These are phyloP conservation scores for Phaffomyces opuntiae DNA, from an alignment of 805 yeast genomes.

Conservation along the genomic window DNA sequence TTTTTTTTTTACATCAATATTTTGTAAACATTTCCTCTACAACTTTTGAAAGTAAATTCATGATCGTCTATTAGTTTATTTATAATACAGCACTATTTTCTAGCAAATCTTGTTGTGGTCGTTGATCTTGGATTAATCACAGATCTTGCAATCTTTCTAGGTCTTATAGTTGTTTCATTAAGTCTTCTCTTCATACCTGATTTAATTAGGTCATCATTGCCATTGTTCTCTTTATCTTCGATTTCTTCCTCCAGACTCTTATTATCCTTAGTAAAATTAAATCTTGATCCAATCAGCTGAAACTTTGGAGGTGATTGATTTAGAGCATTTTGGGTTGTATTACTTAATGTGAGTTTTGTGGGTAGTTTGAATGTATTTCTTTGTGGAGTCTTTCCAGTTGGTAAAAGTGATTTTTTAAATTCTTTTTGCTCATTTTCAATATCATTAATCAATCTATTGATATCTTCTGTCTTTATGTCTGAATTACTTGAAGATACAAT, in stretches of 20 bases:
- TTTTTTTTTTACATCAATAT: not conserved
- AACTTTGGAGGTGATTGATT: slow-evolving; percentile 22
- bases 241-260: not conserved
- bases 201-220: not conserved
- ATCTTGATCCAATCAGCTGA: slow-evolving; percentile 21
- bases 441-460: slow-evolving; percentile 17
- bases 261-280: slow-evolving; percentile 4
- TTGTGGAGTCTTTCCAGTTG: slow-evolving; percentile 27
- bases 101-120: not conserved
- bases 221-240: slow-evolving; percentile 9
- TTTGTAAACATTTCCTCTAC: not conserved
- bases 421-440: slow-evolving; percentile 20
- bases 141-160: not conserved
- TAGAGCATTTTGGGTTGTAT: not conserved
- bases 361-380: slow-evolving; percentile 16
- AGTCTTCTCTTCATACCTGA: not conserved
- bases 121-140: not conserved
- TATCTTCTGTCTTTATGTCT: slow-evolving; percentile 16
- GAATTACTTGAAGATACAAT: slow-evolving; percentile 8
- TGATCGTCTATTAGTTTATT: too few species aligned
- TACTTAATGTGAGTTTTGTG: not conserved
- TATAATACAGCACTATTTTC: not conserved
- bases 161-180: slow-evolving; percentile 4
- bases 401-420: slow-evolving; percentile 18
- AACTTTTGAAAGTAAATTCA: not conserved